Percentiles rank a stretch among this genome's conserved stretches.
These are phyloP conservation scores for Marasmius oreades DNA, from an alignment of 1,284 basidiomycete species.

Conservation along the genomic window DNA sequence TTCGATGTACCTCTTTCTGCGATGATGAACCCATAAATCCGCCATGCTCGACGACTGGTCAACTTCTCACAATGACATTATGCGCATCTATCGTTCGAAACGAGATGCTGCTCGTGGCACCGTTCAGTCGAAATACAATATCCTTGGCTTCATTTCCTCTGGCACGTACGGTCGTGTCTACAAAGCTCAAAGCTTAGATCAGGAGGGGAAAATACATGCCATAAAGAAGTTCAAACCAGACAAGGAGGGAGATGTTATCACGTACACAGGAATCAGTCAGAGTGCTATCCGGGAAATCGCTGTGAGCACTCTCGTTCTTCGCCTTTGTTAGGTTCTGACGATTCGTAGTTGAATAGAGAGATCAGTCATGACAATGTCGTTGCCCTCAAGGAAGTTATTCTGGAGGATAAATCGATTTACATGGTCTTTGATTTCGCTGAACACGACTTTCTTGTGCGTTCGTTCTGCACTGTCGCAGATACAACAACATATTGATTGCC, in stretches of 20 bases:
- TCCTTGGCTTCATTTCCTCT: conserved; percentile 96
- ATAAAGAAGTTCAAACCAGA: conserved; percentile 99
- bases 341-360: conserved; percentile 82
- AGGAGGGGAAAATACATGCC: conserved; percentile 72
- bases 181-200: conserved; percentile 83
- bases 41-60: conserved; percentile 34
- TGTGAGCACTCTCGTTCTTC: conserved; percentile 40
- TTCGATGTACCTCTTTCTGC: background rate
- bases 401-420: conserved; percentile 97
- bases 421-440: conserved; percentile 99
- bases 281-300: conserved; percentile 96
- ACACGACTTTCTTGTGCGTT: conserved; percentile 89
- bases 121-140: conserved; percentile 82
- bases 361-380: conserved; percentile 93
- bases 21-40: background rate
- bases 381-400: conserved; percentile 88
- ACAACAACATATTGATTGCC: conserved; percentile 1
- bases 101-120: conserved; percentile 65
- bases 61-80: conserved; percentile 59
- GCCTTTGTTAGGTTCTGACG: background rate
- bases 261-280: conserved; percentile 97
- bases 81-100: conserved; percentile 82
- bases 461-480: background rate
- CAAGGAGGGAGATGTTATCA: conserved; percentile 91
- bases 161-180: conserved; percentile 98